Evolutionary conservation across 768 basidiomycete species (phyloP), one percentile per base, ranked within the genome.

Genomic region (Tylopilus sp.): DNA sequence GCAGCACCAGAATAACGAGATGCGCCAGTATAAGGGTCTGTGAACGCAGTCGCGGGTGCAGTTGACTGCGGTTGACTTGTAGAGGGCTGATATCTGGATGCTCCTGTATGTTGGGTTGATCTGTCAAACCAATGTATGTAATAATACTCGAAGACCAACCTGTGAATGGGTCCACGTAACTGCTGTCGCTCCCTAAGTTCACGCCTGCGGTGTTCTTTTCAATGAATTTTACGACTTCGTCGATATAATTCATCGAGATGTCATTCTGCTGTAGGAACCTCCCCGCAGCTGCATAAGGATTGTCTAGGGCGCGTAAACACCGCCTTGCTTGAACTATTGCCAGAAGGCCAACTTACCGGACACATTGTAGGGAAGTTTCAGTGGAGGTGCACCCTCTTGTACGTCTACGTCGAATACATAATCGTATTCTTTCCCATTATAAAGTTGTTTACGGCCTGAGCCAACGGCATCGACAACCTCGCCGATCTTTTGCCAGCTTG

Each of bases 361-460:
- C 22, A 80, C 83, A 66, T 98, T 98, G 69, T 91, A 98, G 0
- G 95, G 95, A 20, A 99, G 77, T 64, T 98, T 98, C 57, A 98
- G 75, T 7, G 95, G 86, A 11, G 95, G 95, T 15, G 82, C 83
- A 3, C 94, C 95, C 53, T 97, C 95, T 62, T 91, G 80, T 23
- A 98, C 86, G 62, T 98, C 97, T 31, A 99, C 95, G 63, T 97
- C 95, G 62, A 98, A 98, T n/a, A 99, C 95, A 62, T 97, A 97
- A 71, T 99, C 97, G 64, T 95, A 99, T 71, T 98, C 95, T 64
- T 86, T 86, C 17, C 97, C 97, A 59, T 93, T 70, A 63, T 88
- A 87, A n/a, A 97, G 77, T 69, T 95, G 91, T 69, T 91, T 95
- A 51, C 92, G 79, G n/a, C 83, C 82, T 31, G 86, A 83, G 21